Conservation (phyloP, 2,329 filamentous ascomycete genomes). For the Trichoderma gracile region DNA sequence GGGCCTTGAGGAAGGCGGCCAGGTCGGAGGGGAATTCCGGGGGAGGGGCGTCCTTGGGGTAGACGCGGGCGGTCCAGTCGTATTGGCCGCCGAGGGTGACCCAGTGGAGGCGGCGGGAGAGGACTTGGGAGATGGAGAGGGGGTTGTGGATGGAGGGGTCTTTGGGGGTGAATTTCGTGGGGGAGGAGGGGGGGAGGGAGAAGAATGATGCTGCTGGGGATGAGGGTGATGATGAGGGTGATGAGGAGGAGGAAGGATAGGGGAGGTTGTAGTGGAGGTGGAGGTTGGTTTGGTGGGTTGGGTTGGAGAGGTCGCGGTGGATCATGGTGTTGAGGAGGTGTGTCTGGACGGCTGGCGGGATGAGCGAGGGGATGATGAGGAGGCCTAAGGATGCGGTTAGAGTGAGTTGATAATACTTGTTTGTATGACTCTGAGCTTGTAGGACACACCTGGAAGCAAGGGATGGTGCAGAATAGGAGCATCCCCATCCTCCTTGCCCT, state of each 20-base stretch:
- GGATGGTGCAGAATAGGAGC: constrained; percentile 63
- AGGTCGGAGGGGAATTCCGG: constrained; percentile 76
- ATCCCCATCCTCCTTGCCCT: constrained; percentile 37
- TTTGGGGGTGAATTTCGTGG: constrained; percentile 64
- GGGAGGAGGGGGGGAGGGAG: constrained; percentile 48
- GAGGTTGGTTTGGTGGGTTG: constrained; percentile 82
- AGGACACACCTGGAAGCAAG: constrained; percentile 65
- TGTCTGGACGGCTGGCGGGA: constrained; percentile 69
- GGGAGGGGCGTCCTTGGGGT: constrained; percentile 68
- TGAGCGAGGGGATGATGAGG: constrained; percentile 70
- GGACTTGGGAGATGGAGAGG: constrained; percentile 66
- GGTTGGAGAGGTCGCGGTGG: constrained; percentile 73
- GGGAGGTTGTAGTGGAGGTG: constrained; percentile 75
- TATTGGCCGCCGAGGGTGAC: constrained; percentile 94
- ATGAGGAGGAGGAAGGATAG: constrained; percentile 52
- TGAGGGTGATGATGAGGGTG: constrained; percentile 31
- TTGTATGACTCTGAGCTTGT: background rate
- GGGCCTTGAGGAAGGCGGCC: constrained; percentile 61
- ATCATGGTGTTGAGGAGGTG: constrained; percentile 71
- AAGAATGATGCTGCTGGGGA: constrained; percentile 60
- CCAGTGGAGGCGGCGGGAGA: constrained; percentile 86
- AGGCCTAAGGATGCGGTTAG: constrained; percentile 60
- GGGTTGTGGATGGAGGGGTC: constrained; percentile 74
- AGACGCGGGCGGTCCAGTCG: constrained; percentile 87
- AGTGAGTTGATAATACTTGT: background rate